phyloP scores from a whole-genome alignment of 1,284 basidiomycete genomes.

The Cryptococcus maquisensis region DNA sequence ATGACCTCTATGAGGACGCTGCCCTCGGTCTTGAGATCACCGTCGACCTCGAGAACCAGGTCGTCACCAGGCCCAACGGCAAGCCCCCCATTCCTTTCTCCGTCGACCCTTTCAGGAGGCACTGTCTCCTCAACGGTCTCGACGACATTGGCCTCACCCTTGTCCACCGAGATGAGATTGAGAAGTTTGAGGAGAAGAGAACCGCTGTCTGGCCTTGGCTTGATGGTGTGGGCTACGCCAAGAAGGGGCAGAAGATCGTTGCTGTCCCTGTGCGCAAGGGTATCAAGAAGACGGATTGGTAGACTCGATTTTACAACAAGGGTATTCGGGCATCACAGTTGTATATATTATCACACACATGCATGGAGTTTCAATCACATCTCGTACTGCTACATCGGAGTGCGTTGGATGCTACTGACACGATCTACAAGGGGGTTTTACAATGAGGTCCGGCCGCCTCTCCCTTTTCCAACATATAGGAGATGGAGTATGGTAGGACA shows the following conservation, averaged over 20 bases:
- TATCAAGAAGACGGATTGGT: slow-evolving; percentile 68
- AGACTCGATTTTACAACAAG: slow-evolving; percentile 21
- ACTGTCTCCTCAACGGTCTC: slow-evolving; percentile 87
- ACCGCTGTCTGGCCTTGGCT: slow-evolving; percentile 84
- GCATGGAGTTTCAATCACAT: too few relatives aligned
- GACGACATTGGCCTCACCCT: slow-evolving; percentile 92
- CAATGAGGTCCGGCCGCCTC: too few relatives aligned
- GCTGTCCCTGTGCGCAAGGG: slow-evolving; percentile 46
- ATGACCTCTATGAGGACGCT: slow-evolving; percentile 72
- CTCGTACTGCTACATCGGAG: too few relatives aligned
- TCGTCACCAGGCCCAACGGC: slow-evolving; percentile 72
- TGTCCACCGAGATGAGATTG: slow-evolving; percentile 66
- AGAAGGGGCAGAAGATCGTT: slow-evolving; percentile 58
- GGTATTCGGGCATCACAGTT: too few relatives aligned
- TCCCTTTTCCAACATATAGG: too few relatives aligned
- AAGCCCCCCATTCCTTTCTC: slow-evolving; percentile 68
- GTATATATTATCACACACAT: too few relatives aligned
- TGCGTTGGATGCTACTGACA: too few relatives aligned
- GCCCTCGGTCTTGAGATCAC: slow-evolving; percentile 73
- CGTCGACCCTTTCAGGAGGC: slow-evolving; percentile 80
- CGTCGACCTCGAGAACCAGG: slow-evolving; percentile 83
- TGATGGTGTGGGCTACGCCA: slow-evolving; percentile 80
- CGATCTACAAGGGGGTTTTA: too few relatives aligned
- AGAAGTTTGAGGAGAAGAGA: slow-evolving; percentile 69
- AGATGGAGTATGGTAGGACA: slow-evolving; percentile 3